Evolutionary conservation across 208 protist genomes (phyloP), one percentile per base, ranked within the genome.

Genomic region (Porcisia deanei): DNA sequence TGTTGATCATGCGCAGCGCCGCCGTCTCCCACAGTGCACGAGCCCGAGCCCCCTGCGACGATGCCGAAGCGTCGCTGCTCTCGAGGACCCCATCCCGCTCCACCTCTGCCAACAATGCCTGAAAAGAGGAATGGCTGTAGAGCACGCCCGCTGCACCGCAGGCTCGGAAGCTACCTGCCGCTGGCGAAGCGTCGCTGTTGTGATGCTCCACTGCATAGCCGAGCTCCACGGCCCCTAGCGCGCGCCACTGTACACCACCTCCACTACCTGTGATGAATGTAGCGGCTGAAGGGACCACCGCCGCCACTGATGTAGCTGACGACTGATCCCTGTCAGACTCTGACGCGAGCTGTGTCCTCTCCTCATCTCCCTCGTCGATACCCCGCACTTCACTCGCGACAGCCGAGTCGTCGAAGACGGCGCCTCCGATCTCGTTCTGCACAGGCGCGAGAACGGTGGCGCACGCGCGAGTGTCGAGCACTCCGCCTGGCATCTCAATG

Each of bases 151-250:
- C 65, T 5, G 77, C 45, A 14, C 45, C 79, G 30, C 52, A 52
- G 22, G 79, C 73, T n/a, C 77, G 73, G 54, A 78, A 74, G 52
- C 77, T 57, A 30, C 77, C 76, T 7, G 81, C 81, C 1, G 73
- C 61, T 8, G 73, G 41, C 12, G 60, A 63, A 5, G 74, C 39
- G 34, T 79, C 76, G 16, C 74, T 47, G 52, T 53, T 64, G 85
- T 87, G 89, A 66, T 95, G 91, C 66, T 85, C 81, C 45, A 77
- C 75, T 0, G 88, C 88, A 73, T 95, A 95, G 54, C 87, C 84
- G 6, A 95, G 34, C 64, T 95, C 90, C 25, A 76, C 75, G 0
- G 83, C 69, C 1, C 69, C 43, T 60, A 92, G 55, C 39, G 41
- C 73, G 55, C 81, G 85, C 87, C 87, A 91, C 39, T 18, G 41